These are phyloP conservation scores for Garcia nutans DNA, from an alignment of 345 rosid genomes.

Conservation along the genomic window DNA sequence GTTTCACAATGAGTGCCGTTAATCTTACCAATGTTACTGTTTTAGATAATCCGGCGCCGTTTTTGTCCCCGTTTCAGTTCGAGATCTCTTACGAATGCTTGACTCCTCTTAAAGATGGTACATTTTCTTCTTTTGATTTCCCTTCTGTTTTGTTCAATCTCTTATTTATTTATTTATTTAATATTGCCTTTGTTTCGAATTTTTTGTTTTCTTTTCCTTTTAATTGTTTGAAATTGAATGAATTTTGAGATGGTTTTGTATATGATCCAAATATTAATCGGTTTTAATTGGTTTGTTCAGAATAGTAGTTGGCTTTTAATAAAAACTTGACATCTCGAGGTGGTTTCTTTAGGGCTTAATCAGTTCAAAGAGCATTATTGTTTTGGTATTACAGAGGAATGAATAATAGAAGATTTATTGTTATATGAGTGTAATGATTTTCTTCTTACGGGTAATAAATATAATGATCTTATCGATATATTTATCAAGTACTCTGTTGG, in stretches of 20 bases:
- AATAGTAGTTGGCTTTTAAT: neutral
- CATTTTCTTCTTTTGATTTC: neutral
- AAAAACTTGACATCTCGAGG: too few relatives aligned
- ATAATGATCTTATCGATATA: too few relatives aligned
- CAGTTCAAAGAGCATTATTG: too few relatives aligned
- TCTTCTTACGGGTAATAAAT: too few relatives aligned
- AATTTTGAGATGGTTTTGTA: too few relatives aligned
- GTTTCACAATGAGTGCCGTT: conserved; percentile 71
- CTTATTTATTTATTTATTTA: too few relatives aligned
- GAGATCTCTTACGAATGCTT: conserved; percentile 99
- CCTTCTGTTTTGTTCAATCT: neutral
- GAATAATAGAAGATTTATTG: too few relatives aligned
- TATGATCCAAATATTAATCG: neutral
- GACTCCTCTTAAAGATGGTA: conserved; percentile 95
- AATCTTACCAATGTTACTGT: conserved; percentile 90
- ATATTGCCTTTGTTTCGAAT: too few relatives aligned
- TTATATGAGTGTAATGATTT: too few relatives aligned
- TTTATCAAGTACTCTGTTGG: too few relatives aligned
- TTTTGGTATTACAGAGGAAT: too few relatives aligned
- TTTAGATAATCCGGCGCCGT: conserved; percentile 86
- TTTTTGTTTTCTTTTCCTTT: neutral
- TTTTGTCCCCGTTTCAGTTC: conserved; percentile 84
- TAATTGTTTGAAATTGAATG: neutral
- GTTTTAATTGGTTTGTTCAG: neutral
- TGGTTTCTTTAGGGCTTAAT: too few relatives aligned